phyloP scores from a whole-genome alignment of 805 yeast genomes.

The Zygotorulaspora sp. region DNA sequence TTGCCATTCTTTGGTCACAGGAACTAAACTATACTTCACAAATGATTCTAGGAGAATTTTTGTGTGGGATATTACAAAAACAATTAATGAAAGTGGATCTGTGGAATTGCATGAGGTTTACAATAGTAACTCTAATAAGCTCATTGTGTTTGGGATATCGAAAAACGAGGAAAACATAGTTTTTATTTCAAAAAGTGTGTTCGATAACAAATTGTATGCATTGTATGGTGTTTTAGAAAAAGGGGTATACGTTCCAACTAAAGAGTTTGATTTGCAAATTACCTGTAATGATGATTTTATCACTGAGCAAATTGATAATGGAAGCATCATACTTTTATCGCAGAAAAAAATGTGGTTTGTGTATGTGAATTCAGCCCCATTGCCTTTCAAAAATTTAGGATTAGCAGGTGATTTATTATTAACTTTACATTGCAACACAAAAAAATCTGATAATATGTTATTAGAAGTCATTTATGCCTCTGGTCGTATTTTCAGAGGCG shows the following conservation, averaged over 20 bases:
- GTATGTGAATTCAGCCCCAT: background rate
- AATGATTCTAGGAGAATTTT: background rate
- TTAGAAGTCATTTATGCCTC: background rate
- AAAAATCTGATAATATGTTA: background rate
- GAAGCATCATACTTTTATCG: constrained; percentile 5
- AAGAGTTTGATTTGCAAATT: constrained; percentile 3
- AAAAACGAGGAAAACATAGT: background rate
- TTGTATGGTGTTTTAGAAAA: background rate
- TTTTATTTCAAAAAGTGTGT: constrained; percentile 6
- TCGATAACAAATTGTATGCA: constrained; percentile 4
- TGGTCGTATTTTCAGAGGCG: background rate
- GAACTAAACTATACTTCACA: constrained; percentile 1
- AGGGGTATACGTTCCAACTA: background rate
- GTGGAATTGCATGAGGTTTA: background rate
- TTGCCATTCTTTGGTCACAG: background rate
- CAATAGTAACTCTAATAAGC: constrained; percentile 1
- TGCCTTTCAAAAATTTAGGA: background rate
- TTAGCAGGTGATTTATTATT: background rate
- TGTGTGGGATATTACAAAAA: background rate
- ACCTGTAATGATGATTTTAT: background rate
- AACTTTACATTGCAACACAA: background rate
- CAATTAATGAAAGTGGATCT: background rate
- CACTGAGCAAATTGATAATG: constrained; percentile 3
- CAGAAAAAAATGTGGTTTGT: constrained; percentile 3
- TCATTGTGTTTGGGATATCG: constrained; percentile 4